phyloP scores from a whole-genome alignment of 345 rosid species.

The Aquilaria sinensis region DNA sequence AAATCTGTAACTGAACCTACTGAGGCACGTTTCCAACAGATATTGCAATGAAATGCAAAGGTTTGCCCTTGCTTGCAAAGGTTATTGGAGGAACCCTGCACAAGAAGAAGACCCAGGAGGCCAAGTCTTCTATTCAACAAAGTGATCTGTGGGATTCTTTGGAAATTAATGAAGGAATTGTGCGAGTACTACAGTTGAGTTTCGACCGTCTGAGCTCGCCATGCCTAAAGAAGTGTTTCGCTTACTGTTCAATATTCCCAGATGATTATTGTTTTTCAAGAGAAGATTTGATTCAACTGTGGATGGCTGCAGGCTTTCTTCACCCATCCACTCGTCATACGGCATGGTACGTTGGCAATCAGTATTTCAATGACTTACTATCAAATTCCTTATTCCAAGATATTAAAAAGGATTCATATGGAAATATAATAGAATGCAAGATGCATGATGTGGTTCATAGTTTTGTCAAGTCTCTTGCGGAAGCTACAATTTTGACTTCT shows the following conservation, averaged over 20 bases:
- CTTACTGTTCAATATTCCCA: constrained; percentile 6
- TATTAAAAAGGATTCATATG: not conserved
- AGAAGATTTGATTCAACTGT: constrained; percentile 11
- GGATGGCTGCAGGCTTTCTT: constrained; percentile 29
- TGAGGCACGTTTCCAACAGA: no score
- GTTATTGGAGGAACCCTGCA: not conserved
- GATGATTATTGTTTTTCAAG: not conserved
- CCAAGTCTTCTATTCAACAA: not conserved
- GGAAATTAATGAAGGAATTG: not conserved
- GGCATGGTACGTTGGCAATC: constrained; percentile 5
- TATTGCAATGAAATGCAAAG: not conserved
- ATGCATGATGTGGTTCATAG: constrained; percentile 29
- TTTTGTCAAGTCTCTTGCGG: constrained; percentile 16
- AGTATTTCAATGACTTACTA: constrained; percentile 17
- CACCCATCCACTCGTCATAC: not conserved
- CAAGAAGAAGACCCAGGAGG: not conserved
- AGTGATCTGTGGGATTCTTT: not conserved
- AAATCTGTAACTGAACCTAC: no score
- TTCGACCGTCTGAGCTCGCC: constrained; percentile 3
- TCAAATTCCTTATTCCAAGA: constrained; percentile 23
- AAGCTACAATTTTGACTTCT: not conserved
- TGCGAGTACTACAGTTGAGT: not conserved
- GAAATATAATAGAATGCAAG: not conserved
- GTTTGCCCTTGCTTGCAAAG: not conserved
- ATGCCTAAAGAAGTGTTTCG: constrained; percentile 9